phyloP scores from a whole-genome alignment of 352 stramenopile genomes.

The Phytophthora rubi region DNA sequence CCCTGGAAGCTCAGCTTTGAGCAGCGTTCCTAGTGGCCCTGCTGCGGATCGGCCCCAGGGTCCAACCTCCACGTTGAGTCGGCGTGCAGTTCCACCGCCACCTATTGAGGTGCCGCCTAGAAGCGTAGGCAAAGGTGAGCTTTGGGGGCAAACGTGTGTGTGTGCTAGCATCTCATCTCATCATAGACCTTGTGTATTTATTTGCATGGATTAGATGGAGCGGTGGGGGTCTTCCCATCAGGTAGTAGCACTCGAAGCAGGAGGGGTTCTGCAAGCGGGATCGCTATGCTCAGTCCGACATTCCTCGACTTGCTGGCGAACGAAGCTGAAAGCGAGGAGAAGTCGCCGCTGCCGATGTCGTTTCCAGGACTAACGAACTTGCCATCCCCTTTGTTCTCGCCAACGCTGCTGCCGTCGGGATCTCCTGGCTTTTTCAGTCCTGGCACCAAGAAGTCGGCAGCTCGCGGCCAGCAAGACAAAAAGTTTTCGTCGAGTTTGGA shows the following conservation, averaged over 20 bases:
- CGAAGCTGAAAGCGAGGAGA: constrained; percentile 64
- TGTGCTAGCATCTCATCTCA: constrained; percentile 23
- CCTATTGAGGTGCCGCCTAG: constrained; percentile 62
- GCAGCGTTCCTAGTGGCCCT: constrained; percentile 1
- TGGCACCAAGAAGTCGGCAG: constrained; percentile 37
- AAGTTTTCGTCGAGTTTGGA: constrained; percentile 15
- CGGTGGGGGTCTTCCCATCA: constrained; percentile 19
- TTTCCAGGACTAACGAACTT: constrained; percentile 44
- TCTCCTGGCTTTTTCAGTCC: constrained; percentile 41
- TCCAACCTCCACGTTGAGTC: constrained; percentile 45
- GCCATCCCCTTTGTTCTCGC: constrained; percentile 50
- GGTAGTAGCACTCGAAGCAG: constrained; percentile 36
- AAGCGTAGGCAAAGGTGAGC: constrained; percentile 44
- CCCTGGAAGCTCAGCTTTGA: constrained; percentile 8
- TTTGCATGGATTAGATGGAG: constrained; percentile 28
- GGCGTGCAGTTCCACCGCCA: constrained; percentile 63
- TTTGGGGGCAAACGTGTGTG: constrained; percentile 11
- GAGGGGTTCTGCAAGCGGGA: constrained; percentile 30
- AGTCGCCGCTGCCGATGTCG: constrained; percentile 40
- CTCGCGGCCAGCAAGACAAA: constrained; percentile 30
- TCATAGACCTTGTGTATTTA: constrained; percentile 8
- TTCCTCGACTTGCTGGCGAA: constrained; percentile 75
- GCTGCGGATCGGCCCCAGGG: constrained; percentile 16
- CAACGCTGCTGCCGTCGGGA: constrained; percentile 31
- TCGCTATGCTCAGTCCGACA: constrained; percentile 74